Evolutionary conservation across 129 eudicot genomes (phyloP).

Genomic region (Saposhnikovia divaricata): DNA sequence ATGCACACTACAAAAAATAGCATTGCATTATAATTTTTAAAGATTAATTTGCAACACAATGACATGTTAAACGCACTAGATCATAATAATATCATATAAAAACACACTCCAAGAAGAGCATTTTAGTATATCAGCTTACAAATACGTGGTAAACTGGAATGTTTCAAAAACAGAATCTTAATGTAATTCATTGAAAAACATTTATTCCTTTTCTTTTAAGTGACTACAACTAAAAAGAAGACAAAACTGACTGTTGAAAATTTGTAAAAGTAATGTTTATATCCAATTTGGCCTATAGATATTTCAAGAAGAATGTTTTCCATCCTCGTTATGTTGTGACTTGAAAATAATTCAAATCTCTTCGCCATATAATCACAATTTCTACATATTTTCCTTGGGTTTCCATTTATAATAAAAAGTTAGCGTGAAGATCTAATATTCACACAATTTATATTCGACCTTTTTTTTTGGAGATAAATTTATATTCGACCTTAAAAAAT

Average conservation of each 20-base stretch:
- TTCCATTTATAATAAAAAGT: no score
- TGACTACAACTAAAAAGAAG: neutral
- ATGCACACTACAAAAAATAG: no score
- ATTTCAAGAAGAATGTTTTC: neutral
- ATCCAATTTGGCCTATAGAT: neutral
- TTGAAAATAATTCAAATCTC: no score
- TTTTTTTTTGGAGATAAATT: no score
- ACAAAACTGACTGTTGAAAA: neutral
- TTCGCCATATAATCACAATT: no score
- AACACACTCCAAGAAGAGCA: neutral
- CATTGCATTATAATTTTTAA: no score
- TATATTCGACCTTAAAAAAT: no score
- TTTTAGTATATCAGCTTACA: neutral
- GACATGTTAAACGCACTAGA: neutral
- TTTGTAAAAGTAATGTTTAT: neutral
- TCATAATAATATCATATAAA: neutral
- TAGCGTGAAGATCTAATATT: no score
- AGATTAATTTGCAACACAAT: no score
- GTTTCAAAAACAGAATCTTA: neutral
- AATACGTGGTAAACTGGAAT: neutral
- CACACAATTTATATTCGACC: no score
- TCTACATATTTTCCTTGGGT: no score
- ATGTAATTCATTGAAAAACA: neutral
- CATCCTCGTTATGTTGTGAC: neutral
- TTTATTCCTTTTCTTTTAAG: neutral